These are phyloP conservation scores for Angomonas deanei DNA, from an alignment of 208 protist species.

Conservation along the genomic window DNA sequence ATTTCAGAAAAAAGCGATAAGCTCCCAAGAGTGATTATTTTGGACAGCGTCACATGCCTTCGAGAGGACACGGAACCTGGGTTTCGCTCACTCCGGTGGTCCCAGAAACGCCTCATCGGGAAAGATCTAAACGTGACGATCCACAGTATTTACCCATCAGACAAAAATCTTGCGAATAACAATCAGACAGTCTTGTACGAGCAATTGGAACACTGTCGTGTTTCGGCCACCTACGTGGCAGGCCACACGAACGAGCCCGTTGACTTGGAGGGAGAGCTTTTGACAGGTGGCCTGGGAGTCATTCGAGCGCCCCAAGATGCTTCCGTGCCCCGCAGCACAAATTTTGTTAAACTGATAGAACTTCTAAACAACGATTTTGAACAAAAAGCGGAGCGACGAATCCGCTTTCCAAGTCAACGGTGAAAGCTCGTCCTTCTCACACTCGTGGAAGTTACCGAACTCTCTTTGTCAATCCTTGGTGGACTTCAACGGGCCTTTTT, in stretches of 20 bases:
- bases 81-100: slow-evolving; percentile 35
- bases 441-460: neutral
- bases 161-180: slow-evolving; percentile 48
- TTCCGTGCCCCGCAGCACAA: slow-evolving; percentile 20
- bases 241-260: neutral
- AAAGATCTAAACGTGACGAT: slow-evolving; percentile 34
- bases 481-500: neutral
- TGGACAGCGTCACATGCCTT: slow-evolving; percentile 43
- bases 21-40: slow-evolving; percentile 24
- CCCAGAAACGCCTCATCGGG: slow-evolving; percentile 31
- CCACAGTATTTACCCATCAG: slow-evolving; percentile 30
- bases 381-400: no score
- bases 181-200: slow-evolving; percentile 39
- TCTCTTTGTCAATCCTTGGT: neutral
- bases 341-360: slow-evolving; percentile 20
- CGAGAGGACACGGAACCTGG: slow-evolving; percentile 17
- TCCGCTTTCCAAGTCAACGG: no score
- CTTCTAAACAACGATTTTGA: neutral
- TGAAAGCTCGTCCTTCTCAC: no score
- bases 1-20: neutral
- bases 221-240: neutral
- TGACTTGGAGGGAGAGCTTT: slow-evolving; percentile 25
- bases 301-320: slow-evolving; percentile 33
- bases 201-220: slow-evolving; percentile 13
- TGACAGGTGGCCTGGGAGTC: slow-evolving; percentile 18